Evolutionary conservation across 768 basidiomycete species (phyloP).

Genomic region (Mycena haematopus): DNA sequence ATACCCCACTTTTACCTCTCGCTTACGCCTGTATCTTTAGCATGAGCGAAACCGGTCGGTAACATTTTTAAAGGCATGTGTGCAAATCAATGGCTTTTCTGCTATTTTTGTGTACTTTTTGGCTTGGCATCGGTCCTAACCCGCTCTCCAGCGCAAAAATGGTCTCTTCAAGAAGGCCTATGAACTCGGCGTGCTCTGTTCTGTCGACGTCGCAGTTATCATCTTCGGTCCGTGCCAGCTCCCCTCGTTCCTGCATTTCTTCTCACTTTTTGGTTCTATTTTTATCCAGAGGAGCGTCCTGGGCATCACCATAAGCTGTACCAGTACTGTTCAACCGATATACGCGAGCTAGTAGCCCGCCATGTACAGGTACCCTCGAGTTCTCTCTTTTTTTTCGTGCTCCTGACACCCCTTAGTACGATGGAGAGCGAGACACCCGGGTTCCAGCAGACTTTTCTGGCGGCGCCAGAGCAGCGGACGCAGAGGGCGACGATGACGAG

Average conservation of each 20-base stretch:
- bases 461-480: conserved; percentile 37
- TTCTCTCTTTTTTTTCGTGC: conserved; percentile 10
- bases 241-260: conserved; percentile 10
- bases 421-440: conserved; percentile 56
- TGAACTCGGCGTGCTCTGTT: conserved; percentile 89
- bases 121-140: conserved; percentile 50
- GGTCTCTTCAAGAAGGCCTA: conserved; percentile 93
- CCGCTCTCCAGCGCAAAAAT: conserved; percentile 72
- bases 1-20: conserved; percentile 36
- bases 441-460: conserved; percentile 55
- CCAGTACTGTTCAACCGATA: conserved; percentile 79
- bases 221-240: conserved; percentile 62
- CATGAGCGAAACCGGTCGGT: conserved; percentile 92
- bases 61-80: conserved; percentile 80
- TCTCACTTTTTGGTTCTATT: conserved; percentile 47
- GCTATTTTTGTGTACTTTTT: conserved; percentile 69
- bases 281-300: conserved; percentile 72
- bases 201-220: conserved; percentile 87
- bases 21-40: conserved; percentile 57
- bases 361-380: conserved; percentile 53
- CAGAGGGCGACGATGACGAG: conserved; percentile 50
- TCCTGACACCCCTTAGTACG: conserved; percentile 43
- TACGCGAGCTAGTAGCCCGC: conserved; percentile 71
- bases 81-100: conserved; percentile 36
- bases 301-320: conserved; percentile 84